phyloP scores from a whole-genome alignment of 2,329 filamentous ascomycete species.

The Drechmeria coniospora region DNA sequence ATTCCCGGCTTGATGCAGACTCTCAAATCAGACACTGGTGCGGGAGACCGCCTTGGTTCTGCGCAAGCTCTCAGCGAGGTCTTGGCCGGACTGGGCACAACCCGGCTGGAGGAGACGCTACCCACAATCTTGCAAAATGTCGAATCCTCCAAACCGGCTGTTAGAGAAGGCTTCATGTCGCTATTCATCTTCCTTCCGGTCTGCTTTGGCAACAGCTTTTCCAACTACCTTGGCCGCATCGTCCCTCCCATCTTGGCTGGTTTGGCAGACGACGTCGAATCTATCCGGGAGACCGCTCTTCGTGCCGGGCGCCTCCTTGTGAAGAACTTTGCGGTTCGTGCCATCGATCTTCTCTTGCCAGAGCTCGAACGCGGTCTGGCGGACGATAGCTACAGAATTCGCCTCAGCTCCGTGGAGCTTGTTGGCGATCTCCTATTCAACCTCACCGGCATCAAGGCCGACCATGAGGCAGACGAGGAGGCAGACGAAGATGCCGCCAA shows the following conservation, averaged over 20 bases:
- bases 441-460: conserved; percentile 80
- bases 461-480: conserved; percentile 60
- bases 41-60: conserved; percentile 87
- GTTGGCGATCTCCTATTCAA: conserved; percentile 97
- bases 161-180: conserved; percentile 98
- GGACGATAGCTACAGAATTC: conserved; percentile 95
- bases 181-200: conserved; percentile 98
- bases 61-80: conserved; percentile 95
- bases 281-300: conserved; percentile 90
- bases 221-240: conserved; percentile 86
- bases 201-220: conserved; percentile 97
- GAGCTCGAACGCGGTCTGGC: conserved; percentile 91
- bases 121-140: conserved; percentile 96
- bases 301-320: conserved; percentile 86
- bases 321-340: conserved; percentile 93
- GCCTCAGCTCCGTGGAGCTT: conserved; percentile 93
- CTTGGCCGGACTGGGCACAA: conserved; percentile 82
- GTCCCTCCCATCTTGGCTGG: conserved; percentile 91
- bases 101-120: conserved; percentile 83
- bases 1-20: conserved; percentile 97
- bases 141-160: conserved; percentile 72
- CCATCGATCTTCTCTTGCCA: conserved; percentile 84
- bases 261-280: conserved; percentile 88
- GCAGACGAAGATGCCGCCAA: conserved; percentile 62
- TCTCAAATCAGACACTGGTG: conserved; percentile 91